Percentiles rank a stretch among this genome's conserved stretches.
Conservation (phyloP, 1,284 basidiomycete genomes). For the Moesziomyces sp. region DNA sequence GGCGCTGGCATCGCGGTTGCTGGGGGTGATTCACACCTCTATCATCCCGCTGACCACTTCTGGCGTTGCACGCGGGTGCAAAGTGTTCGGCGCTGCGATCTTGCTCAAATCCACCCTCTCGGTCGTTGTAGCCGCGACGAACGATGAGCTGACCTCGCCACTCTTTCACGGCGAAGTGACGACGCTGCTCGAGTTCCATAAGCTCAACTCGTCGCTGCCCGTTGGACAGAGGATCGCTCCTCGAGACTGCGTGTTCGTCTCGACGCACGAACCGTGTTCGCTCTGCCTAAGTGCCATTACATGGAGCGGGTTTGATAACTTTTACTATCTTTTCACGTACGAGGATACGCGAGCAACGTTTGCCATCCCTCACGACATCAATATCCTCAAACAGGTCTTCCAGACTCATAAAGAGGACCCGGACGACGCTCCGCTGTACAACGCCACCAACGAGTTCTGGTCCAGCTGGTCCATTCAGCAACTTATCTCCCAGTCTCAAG, state of each 20-base stretch:
- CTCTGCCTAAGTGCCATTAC: conserved; percentile 31
- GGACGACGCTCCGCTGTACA: conserved; percentile 9
- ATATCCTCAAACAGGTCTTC: conserved; percentile 23
- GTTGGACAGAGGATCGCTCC: background rate
- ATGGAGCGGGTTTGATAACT: conserved; percentile 31
- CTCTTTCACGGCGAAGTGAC: conserved; percentile 21
- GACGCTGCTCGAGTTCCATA: conserved; percentile 19
- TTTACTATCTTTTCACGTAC: conserved; percentile 33
- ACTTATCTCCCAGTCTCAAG: conserved; percentile 1
- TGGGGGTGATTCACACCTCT: conserved; percentile 4
- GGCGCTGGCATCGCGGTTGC: conserved; percentile 1
- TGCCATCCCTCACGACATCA: conserved; percentile 25
- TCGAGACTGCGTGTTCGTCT: conserved; percentile 17
- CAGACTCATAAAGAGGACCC: background rate
- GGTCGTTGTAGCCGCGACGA: conserved; percentile 10
- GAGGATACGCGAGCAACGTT: conserved; percentile 13
- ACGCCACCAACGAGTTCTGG: conserved; percentile 18
- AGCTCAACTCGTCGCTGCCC: background rate
- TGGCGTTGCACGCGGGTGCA: conserved; percentile 14
- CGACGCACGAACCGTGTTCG: conserved; percentile 31
- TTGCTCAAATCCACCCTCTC: conserved; percentile 13
- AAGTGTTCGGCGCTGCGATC: conserved; percentile 39
- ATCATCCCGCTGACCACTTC: conserved; percentile 26
- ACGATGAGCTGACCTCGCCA: conserved; percentile 32
- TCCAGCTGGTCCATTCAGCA: conserved; percentile 1